These are phyloP conservation scores for Plasmodium falciparum DNA, from an alignment of 169 alveolate genomes.

Conservation along the genomic window DNA sequence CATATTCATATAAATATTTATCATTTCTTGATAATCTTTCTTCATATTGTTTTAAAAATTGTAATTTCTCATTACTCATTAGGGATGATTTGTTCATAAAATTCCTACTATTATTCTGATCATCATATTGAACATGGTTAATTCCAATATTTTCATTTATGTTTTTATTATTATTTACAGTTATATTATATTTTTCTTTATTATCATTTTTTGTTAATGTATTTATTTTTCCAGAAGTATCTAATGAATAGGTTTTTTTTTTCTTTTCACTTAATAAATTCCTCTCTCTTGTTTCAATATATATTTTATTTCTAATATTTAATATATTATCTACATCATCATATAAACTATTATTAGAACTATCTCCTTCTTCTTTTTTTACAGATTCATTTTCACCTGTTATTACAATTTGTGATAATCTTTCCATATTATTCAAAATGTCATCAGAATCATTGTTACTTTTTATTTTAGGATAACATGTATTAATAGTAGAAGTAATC, in stretches of 20 bases:
- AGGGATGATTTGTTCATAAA: neutral
- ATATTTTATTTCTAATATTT: slow-evolving; percentile 52
- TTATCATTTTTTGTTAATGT: neutral
- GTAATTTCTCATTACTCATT: neutral
- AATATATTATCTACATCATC: slow-evolving; percentile 63
- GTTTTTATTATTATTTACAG: neutral
- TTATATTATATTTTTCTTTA: neutral
- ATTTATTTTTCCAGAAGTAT: neutral
- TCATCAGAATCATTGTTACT: slow-evolving; percentile 33
- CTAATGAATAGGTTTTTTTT: no score
- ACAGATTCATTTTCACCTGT: slow-evolving; percentile 6
- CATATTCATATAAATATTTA: slow-evolving; percentile 1
- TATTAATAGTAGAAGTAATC: slow-evolving; percentile 46
- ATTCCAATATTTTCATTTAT: neutral
- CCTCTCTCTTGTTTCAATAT: slow-evolving; percentile 40
- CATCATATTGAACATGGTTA: neutral
- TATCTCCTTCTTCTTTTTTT: slow-evolving; percentile 12
- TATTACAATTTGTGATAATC: slow-evolving; percentile 48
- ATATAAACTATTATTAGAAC: slow-evolving; percentile 33
- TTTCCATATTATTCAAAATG: slow-evolving; percentile 58
- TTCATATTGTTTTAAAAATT: slow-evolving; percentile 2
- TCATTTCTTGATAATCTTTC: neutral
- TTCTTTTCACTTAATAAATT: neutral
- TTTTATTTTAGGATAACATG: slow-evolving; percentile 61
- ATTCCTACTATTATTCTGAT: neutral